Evolutionary conservation across 495 filamentous ascomycete species (phyloP).

Genomic region (Trichocladium antarcticum): DNA sequence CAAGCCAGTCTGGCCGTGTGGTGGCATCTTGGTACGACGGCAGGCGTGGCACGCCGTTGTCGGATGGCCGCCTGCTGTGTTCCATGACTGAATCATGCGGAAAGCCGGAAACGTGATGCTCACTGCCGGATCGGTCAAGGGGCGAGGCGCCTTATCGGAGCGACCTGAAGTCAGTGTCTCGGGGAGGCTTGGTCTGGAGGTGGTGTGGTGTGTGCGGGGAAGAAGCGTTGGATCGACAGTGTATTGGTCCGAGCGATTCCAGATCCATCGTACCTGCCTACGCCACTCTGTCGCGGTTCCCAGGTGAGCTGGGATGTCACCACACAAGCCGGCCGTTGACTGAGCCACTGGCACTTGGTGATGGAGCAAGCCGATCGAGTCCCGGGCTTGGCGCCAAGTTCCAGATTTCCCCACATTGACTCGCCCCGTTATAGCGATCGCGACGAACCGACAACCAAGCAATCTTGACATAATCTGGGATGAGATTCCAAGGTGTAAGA

Average conservation of each 20-base stretch:
- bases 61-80: not conserved
- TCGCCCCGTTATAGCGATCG: not conserved
- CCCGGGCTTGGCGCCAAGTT: not conserved
- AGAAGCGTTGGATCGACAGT: not conserved
- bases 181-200: not conserved
- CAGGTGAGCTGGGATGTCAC: not conserved
- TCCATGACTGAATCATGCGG: not conserved
- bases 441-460: too few species aligned
- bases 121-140: slow-evolving; percentile 12
- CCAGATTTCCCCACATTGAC: too few species aligned
- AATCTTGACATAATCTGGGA: too few species aligned
- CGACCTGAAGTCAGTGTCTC: not conserved
- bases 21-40: slow-evolving; percentile 37
- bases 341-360: too few species aligned
- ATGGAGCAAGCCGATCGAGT: not conserved
- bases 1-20: slow-evolving; percentile 33
- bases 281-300: too few species aligned
- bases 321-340: not conserved
- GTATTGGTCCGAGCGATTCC: not conserved
- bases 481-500: too few species aligned
- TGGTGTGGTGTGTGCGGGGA: not conserved
- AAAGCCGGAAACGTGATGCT: not conserved
- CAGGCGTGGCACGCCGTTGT: slow-evolving; percentile 19
- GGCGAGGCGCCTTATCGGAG: not conserved
- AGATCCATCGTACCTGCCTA: too few species aligned